A percentile compares a stretch with the other conserved stretches of the same genome.
These are phyloP conservation scores for Mucor piriformis DNA, from an alignment of 371 early-diverging fungal species.

Conservation along the genomic window DNA sequence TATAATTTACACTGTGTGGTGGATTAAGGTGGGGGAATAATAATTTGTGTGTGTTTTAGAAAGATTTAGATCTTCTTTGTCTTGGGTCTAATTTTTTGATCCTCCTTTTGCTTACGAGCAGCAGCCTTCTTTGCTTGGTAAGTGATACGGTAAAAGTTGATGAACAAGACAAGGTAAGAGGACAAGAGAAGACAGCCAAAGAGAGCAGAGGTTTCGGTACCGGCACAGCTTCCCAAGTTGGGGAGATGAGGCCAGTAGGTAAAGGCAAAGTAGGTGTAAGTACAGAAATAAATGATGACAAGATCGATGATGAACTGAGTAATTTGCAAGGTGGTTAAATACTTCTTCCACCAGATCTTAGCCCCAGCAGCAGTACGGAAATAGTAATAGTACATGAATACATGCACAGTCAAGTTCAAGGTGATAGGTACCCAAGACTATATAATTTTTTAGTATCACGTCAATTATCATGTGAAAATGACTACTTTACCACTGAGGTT, in stretches of 20 bases:
- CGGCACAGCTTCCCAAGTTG: slow-evolving; percentile 77
- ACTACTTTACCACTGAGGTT: slow-evolving; percentile 75
- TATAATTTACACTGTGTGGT: neutral
- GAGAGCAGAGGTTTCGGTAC: slow-evolving; percentile 77
- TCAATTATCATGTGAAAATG: slow-evolving; percentile 14
- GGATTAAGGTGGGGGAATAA: slow-evolving; percentile 5
- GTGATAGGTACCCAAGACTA: slow-evolving; percentile 79
- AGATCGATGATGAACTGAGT: slow-evolving; percentile 88
- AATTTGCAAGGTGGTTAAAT: slow-evolving; percentile 89
- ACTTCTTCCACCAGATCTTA: slow-evolving; percentile 92
- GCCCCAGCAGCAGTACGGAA: slow-evolving; percentile 83
- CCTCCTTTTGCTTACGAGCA: slow-evolving; percentile 18
- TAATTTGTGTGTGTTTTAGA: neutral
- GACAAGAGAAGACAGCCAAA: slow-evolving; percentile 82
- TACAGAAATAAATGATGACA: slow-evolving; percentile 76
- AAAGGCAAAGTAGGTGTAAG: slow-evolving; percentile 79
- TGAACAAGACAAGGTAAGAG: slow-evolving; percentile 85
- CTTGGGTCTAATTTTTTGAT: slow-evolving; percentile 28
- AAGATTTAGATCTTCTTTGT: slow-evolving; percentile 47
- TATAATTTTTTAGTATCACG: slow-evolving; percentile 18
- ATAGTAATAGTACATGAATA: slow-evolving; percentile 92
- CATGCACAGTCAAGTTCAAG: slow-evolving; percentile 90
- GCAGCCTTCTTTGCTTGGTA: slow-evolving; percentile 65
- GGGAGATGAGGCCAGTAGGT: slow-evolving; percentile 75
- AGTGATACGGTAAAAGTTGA: slow-evolving; percentile 87